Evolutionary conservation across 495 filamentous ascomycete genomes (phyloP).

Genomic region (Thermothielavioides terrestris): DNA sequence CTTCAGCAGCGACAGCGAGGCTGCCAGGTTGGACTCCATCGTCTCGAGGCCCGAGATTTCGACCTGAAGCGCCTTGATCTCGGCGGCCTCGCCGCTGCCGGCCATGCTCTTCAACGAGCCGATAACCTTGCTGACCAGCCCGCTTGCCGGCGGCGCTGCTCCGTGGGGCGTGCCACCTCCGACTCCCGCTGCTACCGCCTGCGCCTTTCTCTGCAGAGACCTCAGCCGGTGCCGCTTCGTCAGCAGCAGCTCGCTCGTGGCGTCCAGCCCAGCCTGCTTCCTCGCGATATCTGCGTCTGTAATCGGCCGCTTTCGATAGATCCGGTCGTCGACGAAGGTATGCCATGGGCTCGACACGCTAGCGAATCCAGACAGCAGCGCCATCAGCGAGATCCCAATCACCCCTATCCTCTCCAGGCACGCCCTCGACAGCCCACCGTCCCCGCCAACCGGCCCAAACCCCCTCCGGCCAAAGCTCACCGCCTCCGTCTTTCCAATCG

Average conservation of each 20-base stretch:
- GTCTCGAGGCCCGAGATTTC: conserved; percentile 71
- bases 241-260: conserved; percentile 64
- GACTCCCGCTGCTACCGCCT: conserved; percentile 32
- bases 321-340: conserved; percentile 53
- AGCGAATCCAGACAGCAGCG: conserved; percentile 71
- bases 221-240: conserved; percentile 60
- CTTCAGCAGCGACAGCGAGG: conserved; percentile 50
- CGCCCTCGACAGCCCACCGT: conserved; percentile 53
- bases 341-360: conserved; percentile 75
- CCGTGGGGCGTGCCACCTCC: conserved; percentile 15
- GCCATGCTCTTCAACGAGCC: conserved; percentile 42
- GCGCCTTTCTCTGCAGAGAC: conserved; percentile 51
- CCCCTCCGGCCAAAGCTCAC: not conserved
- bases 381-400: conserved; percentile 76
- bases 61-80: conserved; percentile 56
- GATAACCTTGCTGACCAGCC: conserved; percentile 60
- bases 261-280: conserved; percentile 63
- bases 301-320: conserved; percentile 39
- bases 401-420: conserved; percentile 72
- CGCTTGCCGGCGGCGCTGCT: conserved; percentile 23
- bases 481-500: conserved; percentile 17
- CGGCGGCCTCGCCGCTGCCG: conserved; percentile 53
- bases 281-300: conserved; percentile 62
- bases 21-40: conserved; percentile 59
- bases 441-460: not conserved